Conservation (phyloP, 768 basidiomycete genomes). For the Strobilomyces confusus region DNA sequence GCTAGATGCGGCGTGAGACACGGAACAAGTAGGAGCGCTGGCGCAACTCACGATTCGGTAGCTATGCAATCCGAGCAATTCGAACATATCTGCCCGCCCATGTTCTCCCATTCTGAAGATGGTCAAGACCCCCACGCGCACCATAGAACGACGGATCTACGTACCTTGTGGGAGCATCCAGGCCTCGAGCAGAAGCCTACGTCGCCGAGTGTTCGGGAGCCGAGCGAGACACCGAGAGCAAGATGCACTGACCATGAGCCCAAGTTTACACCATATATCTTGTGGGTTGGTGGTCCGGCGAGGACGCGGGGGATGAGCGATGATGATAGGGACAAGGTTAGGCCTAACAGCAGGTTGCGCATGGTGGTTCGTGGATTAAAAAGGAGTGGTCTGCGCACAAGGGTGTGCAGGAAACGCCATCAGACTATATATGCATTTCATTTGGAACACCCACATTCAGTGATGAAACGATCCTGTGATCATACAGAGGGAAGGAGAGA, state of each 20-base stretch:
- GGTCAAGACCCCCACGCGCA: not conserved
- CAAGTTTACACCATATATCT: slow-evolving; percentile 71
- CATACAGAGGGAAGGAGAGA: not conserved
- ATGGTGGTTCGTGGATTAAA: slow-evolving; percentile 13
- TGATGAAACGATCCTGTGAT: slow-evolving; percentile 1
- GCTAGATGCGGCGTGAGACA: slow-evolving; percentile 32
- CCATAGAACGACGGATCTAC: not conserved
- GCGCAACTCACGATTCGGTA: slow-evolving; percentile 54
- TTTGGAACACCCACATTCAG: slow-evolving; percentile 1
- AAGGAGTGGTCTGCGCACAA: not conserved
- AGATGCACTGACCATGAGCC: slow-evolving; percentile 52
- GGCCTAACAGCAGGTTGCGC: slow-evolving; percentile 12
- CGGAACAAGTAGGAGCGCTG: too few relatives aligned
- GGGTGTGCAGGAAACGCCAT: not conserved
- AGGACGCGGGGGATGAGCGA: slow-evolving; percentile 16
- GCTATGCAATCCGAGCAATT: slow-evolving; percentile 62
- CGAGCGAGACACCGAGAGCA: not conserved
- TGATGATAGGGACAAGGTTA: slow-evolving; percentile 14
- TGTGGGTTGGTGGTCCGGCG: slow-evolving; percentile 28
- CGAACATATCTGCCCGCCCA: slow-evolving; percentile 65
- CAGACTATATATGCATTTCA: slow-evolving; percentile 7
- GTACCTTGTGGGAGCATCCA: slow-evolving; percentile 78
- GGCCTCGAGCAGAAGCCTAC: slow-evolving; percentile 73
- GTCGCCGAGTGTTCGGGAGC: slow-evolving; percentile 3
- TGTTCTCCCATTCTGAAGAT: slow-evolving; percentile 56